Conservation (phyloP, 495 filamentous ascomycete species). For the Penicilliopsis zonata region DNA sequence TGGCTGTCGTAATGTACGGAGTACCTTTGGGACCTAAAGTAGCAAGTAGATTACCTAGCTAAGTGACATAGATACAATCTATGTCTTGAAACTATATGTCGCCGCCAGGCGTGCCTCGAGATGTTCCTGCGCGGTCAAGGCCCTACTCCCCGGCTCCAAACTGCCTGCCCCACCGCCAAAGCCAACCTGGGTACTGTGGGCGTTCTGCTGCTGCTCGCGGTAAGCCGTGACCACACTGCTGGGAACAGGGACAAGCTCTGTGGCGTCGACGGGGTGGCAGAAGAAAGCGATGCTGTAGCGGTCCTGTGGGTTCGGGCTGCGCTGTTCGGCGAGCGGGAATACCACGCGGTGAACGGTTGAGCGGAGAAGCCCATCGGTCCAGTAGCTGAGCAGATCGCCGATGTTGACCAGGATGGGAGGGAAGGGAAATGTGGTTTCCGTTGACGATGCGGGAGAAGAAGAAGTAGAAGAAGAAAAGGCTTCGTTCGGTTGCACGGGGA, state of each 20-base stretch:
- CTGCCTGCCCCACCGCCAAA: slow-evolving; percentile 29
- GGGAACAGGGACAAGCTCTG: slow-evolving; percentile 63
- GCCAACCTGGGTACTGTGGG: slow-evolving; percentile 19
- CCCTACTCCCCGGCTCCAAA: slow-evolving; percentile 37
- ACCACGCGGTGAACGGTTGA: slow-evolving; percentile 85
- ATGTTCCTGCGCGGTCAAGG: slow-evolving; percentile 76
- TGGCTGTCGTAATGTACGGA: no score
- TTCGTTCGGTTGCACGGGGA: slow-evolving; percentile 29
- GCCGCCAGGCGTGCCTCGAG: slow-evolving; percentile 60
- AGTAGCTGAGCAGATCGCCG: slow-evolving; percentile 80
- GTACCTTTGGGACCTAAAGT: no score
- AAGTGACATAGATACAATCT: no score
- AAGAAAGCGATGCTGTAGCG: slow-evolving; percentile 87
- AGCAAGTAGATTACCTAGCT: no score
- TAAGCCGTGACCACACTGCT: slow-evolving; percentile 42
- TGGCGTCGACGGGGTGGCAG: slow-evolving; percentile 69
- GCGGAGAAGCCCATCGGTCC: slow-evolving; percentile 77
- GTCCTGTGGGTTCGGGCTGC: slow-evolving; percentile 41
- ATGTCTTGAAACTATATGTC: slow-evolving; percentile 55
- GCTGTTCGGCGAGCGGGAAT: slow-evolving; percentile 44
- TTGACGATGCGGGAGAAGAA: no score
- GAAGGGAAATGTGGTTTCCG: slow-evolving; percentile 32
- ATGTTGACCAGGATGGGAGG: slow-evolving; percentile 88
- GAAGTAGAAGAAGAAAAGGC: no score
- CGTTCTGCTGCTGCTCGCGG: slow-evolving; percentile 18